These are phyloP conservation scores for Thalia dealbata DNA, from an alignment of 176 grass and related monocot species.

Conservation along the genomic window DNA sequence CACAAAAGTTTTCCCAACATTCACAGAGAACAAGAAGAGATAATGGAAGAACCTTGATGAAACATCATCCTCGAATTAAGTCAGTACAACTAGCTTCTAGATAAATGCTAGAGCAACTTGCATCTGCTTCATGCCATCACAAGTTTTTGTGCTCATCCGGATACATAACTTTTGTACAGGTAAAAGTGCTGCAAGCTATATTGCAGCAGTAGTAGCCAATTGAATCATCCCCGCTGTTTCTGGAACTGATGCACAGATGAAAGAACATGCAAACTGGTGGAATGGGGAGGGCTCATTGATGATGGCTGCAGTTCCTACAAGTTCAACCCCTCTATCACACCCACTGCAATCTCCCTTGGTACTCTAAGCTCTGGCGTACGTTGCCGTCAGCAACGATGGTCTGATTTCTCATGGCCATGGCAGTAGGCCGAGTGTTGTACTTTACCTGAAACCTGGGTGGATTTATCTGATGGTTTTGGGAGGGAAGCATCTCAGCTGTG, in stretches of 20 bases:
- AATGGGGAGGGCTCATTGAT: not conserved
- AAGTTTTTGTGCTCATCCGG: no score
- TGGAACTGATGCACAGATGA: not conserved
- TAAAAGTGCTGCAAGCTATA: no score
- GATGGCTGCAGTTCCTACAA: not conserved
- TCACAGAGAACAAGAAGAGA: no score
- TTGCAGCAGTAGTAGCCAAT: no score
- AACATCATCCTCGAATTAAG: no score
- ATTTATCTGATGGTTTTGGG: not conserved
- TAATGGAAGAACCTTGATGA: no score
- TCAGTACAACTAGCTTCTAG: no score
- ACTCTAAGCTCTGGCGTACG: constrained; percentile 50
- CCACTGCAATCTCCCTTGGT: constrained; percentile 45
- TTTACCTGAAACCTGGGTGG: constrained; percentile 50
- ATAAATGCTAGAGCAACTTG: no score
- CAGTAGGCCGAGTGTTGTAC: constrained; percentile 47
- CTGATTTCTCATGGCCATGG: constrained; percentile 49
- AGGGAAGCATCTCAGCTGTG: constrained; percentile 18
- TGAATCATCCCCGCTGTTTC: not conserved
- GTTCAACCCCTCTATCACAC: constrained; percentile 25
- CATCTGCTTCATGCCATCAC: no score
- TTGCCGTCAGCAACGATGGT: constrained; percentile 35
- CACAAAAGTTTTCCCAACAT: no score
- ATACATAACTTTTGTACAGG: no score
- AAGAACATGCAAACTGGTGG: not conserved